A percentile compares a stretch with the other conserved stretches of the same genome.
Evolutionary conservation across 148 eudicot species (phyloP).

Genomic region (Pharnaceum exiguum): DNA sequence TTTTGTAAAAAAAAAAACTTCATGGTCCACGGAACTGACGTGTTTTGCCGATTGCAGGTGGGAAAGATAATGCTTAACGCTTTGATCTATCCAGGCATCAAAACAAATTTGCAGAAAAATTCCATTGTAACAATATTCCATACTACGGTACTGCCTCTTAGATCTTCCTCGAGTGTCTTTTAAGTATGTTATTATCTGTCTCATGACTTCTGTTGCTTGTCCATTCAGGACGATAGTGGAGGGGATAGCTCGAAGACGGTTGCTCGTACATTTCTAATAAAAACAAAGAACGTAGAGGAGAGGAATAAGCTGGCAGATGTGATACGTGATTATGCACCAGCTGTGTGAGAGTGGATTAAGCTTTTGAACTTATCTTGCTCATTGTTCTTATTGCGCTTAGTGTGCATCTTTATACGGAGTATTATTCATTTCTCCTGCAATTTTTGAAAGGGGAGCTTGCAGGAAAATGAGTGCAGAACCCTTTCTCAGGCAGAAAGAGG

Average conservation of each 20-base stretch:
- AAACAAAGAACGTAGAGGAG: conserved; percentile 62
- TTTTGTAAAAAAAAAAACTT: conserved; percentile 13
- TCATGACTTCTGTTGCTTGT: neutral
- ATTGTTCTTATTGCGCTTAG: conserved; percentile 5
- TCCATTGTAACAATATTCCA: conserved; percentile 83
- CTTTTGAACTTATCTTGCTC: neutral
- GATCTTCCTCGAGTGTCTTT: neutral
- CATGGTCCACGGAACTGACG: too few species aligned
- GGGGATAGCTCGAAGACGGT: conserved; percentile 36
- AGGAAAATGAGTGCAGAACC: conserved; percentile 7
- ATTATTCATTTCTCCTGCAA: conserved; percentile 25
- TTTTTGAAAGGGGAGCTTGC: conserved; percentile 23
- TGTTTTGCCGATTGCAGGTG: conserved; percentile 43
- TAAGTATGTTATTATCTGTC: neutral
- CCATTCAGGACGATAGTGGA: conserved; percentile 50
- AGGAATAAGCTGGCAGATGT: conserved; percentile 71
- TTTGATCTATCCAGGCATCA: conserved; percentile 76
- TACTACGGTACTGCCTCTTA: conserved; percentile 51
- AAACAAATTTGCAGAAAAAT: conserved; percentile 71
- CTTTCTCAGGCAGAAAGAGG: neutral
- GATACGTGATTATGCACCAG: conserved; percentile 78
- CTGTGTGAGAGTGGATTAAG: conserved; percentile 22
- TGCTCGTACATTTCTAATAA: conserved; percentile 74
- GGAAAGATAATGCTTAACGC: conserved; percentile 88
- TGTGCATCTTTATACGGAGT: conserved; percentile 10